Conservation (phyloP, 2,329 filamentous ascomycete species). For the Neocucurbitaria cava region DNA sequence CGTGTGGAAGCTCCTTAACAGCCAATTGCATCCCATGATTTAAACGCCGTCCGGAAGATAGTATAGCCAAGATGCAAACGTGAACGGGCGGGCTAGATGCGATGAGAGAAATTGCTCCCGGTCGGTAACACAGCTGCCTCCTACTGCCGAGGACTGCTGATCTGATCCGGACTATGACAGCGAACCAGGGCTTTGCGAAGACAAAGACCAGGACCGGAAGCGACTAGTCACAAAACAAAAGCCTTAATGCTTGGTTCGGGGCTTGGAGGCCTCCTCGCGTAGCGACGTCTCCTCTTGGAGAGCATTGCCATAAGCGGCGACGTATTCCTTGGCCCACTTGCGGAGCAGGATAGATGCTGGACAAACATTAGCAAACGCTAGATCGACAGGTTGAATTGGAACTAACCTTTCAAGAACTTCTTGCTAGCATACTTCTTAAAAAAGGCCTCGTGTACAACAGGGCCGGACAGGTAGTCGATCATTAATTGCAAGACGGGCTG, state of each 20-base stretch:
- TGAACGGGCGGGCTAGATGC: slow-evolving; percentile 34
- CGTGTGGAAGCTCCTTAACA: slow-evolving; percentile 25
- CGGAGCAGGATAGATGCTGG: slow-evolving; percentile 88
- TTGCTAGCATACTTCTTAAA: slow-evolving; percentile 99
- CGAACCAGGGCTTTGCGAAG: slow-evolving; percentile 15
- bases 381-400: not conserved
- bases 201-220: slow-evolving; percentile 17
- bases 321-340: slow-evolving; percentile 86
- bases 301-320: slow-evolving; percentile 40
- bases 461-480: slow-evolving; percentile 93
- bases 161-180: slow-evolving; percentile 8
- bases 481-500: slow-evolving; percentile 91
- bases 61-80: slow-evolving; percentile 46
- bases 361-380: slow-evolving; percentile 17
- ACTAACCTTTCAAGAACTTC: slow-evolving; percentile 95
- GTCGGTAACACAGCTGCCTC: not conserved
- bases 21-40: slow-evolving; percentile 43
- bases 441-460: slow-evolving; percentile 93
- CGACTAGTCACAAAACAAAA: slow-evolving; percentile 23
- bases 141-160: not conserved
- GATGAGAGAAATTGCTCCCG: slow-evolving; percentile 20
- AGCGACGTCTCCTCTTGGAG: slow-evolving; percentile 33
- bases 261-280: slow-evolving; percentile 26
- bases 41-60: slow-evolving; percentile 43
- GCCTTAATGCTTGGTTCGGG: slow-evolving; percentile 32